Conservation (phyloP, 495 filamentous ascomycete species). For the Hyaloscypha variabilis region DNA sequence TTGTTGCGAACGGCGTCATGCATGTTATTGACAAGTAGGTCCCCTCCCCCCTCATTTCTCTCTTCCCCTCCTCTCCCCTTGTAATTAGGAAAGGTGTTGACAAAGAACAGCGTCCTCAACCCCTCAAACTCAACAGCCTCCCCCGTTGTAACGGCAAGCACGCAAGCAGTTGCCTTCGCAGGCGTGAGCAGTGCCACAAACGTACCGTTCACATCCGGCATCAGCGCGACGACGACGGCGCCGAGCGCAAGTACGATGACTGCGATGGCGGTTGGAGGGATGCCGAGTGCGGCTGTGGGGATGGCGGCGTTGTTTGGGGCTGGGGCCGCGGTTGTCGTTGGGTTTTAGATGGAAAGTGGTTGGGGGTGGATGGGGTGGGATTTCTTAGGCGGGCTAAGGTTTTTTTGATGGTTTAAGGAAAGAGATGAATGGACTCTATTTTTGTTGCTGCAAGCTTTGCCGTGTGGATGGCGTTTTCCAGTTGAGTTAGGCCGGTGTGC, state of each 20-base stretch:
- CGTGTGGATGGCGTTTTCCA: no score
- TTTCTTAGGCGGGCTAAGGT: no score
- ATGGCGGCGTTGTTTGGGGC: constrained; percentile 37
- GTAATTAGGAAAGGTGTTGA: background rate
- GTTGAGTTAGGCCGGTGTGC: no score
- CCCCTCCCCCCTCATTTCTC: background rate
- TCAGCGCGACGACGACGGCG: constrained; percentile 38
- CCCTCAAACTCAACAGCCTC: constrained; percentile 52
- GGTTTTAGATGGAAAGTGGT: background rate
- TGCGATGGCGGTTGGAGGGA: constrained; percentile 32
- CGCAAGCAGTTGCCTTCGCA: constrained; percentile 51
- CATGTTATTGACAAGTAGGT: constrained; percentile 28
- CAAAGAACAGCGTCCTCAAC: constrained; percentile 56
- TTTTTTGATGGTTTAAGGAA: no score
- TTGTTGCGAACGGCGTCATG: constrained; percentile 28
- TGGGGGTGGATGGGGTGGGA: no score
- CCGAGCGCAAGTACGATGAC: constrained; percentile 37
- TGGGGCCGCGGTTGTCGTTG: constrained; percentile 36
- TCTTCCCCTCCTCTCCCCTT: constrained; percentile 28
- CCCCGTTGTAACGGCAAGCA: constrained; percentile 46
- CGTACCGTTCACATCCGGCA: constrained; percentile 49
- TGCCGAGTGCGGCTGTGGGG: constrained; percentile 34
- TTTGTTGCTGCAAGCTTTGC: no score
- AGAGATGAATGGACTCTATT: no score
- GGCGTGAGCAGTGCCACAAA: constrained; percentile 46